Conservation (phyloP, 2,329 filamentous ascomycete genomes). For the Bimuria novae-zelandiae region DNA sequence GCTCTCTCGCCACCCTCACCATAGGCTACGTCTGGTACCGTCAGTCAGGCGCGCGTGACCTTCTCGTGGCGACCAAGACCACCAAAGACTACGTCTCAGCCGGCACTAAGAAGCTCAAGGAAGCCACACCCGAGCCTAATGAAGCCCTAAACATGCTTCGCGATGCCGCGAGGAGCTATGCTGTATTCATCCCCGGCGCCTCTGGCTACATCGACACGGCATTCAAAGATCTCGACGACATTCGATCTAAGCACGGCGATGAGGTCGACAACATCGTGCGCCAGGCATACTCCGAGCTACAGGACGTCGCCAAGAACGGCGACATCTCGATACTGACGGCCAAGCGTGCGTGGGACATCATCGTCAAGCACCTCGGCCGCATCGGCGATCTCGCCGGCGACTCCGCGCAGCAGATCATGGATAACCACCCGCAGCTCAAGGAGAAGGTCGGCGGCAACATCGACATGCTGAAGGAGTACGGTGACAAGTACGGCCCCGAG, state of each 20-base stretch:
- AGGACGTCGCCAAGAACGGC: constrained; percentile 64
- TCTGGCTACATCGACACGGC: constrained; percentile 68
- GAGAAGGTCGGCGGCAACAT: constrained; percentile 71
- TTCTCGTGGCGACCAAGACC: constrained; percentile 57
- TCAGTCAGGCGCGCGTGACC: constrained; percentile 56
- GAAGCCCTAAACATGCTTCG: constrained; percentile 70
- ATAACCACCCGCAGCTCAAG: constrained; percentile 75
- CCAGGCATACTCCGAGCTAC: constrained; percentile 70
- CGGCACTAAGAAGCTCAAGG: constrained; percentile 63
- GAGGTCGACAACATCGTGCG: constrained; percentile 72
- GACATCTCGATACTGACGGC: constrained; percentile 65
- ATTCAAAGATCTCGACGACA: constrained; percentile 72
- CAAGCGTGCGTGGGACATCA: constrained; percentile 63
- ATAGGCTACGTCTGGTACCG: constrained; percentile 60
- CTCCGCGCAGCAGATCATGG: constrained; percentile 65
- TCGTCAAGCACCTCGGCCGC: constrained; percentile 65
- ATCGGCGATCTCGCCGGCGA: constrained; percentile 67
- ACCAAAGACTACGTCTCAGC: constrained; percentile 65
- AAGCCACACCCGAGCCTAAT: constrained; percentile 67
- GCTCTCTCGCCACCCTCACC: constrained; percentile 53
- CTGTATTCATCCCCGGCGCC: constrained; percentile 72
- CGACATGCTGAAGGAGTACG: constrained; percentile 71
- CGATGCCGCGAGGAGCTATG: constrained; percentile 69
- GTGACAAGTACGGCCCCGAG: constrained; percentile 72
- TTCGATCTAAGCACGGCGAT: constrained; percentile 68